Conservation (phyloP, 768 basidiomycete species). For the Tylopilus intermedius region DNA sequence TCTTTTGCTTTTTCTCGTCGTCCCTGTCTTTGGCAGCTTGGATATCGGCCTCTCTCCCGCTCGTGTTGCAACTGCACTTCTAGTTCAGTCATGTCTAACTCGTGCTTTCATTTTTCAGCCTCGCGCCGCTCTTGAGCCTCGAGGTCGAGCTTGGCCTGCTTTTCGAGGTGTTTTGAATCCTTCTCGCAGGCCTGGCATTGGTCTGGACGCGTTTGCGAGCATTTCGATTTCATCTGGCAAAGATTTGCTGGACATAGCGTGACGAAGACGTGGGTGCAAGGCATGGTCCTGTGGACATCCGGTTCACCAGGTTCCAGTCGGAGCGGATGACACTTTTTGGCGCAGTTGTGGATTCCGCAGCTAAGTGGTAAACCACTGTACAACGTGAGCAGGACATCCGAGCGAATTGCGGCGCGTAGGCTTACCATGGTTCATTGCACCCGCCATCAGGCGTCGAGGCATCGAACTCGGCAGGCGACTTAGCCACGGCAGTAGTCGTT, state of each 20-base stretch:
- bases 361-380: slow-evolving; percentile 44
- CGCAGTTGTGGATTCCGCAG: slow-evolving; percentile 52
- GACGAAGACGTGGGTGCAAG: slow-evolving; percentile 37
- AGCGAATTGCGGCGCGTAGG: not conserved
- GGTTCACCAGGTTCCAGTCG: slow-evolving; percentile 44
- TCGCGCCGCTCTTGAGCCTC: slow-evolving; percentile 42
- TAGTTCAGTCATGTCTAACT: slow-evolving; percentile 7
- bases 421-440: slow-evolving; percentile 56
- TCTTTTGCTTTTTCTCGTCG: slow-evolving; percentile 6
- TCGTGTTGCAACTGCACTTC: slow-evolving; percentile 11
- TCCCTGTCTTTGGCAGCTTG: slow-evolving; percentile 13
- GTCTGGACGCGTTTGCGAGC: slow-evolving; percentile 34
- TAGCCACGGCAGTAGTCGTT: slow-evolving; percentile 34
- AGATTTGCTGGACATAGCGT: slow-evolving; percentile 38
- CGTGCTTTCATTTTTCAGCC: slow-evolving; percentile 41
- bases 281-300: slow-evolving; percentile 28
- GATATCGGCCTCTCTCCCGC: slow-evolving; percentile 5
- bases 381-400: not conserved
- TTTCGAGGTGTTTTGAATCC: slow-evolving; percentile 35
- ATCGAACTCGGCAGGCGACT: slow-evolving; percentile 46
- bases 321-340: slow-evolving; percentile 56
- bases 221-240: slow-evolving; percentile 43
- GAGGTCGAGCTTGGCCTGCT: slow-evolving; percentile 38
- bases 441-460: slow-evolving; percentile 55
- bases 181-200: slow-evolving; percentile 47